Conservation (phyloP, 2,329 filamentous ascomycete species). For the Hortaea werneckii region DNA sequence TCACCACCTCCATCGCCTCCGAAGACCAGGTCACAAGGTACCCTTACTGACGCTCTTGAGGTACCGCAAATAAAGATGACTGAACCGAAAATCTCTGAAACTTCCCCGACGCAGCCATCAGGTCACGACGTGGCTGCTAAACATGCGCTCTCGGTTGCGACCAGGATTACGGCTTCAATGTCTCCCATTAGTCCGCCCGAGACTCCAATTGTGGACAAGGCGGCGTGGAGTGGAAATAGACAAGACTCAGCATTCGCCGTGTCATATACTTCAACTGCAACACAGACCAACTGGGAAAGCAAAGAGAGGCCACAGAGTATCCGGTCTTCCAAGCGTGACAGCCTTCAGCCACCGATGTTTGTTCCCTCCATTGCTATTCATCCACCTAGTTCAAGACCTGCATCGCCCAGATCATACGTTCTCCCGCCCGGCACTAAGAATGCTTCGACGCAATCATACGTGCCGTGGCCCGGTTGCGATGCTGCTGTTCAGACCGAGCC, state of each 20-base stretch:
- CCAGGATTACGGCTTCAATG: slow-evolving; percentile 3
- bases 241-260: slow-evolving; percentile 6
- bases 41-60: slow-evolving; percentile 2
- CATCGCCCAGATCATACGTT: slow-evolving; percentile 64
- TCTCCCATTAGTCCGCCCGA: slow-evolving; percentile 52
- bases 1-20: slow-evolving; percentile 71
- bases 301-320: slow-evolving; percentile 18
- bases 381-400: slow-evolving; percentile 74
- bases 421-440: slow-evolving; percentile 75
- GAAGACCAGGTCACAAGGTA: slow-evolving; percentile 9
- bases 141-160: slow-evolving; percentile 5
- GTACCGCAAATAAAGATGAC: slow-evolving; percentile 9
- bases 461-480: slow-evolving; percentile 41
- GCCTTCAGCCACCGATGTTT: slow-evolving; percentile 20
- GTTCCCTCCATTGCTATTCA: slow-evolving; percentile 79
- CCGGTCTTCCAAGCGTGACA: slow-evolving; percentile 14
- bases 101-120: not conserved
- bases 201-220: slow-evolving; percentile 44
- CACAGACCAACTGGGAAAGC: slow-evolving; percentile 23
- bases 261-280: slow-evolving; percentile 21
- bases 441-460: slow-evolving; percentile 67
- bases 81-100: not conserved
- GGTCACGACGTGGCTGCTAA: not conserved
- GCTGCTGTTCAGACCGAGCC: slow-evolving; percentile 76
- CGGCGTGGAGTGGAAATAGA: slow-evolving; percentile 14